Conservation (phyloP, 148 eudicot genomes). For the Selenicereus undatus region DNA sequence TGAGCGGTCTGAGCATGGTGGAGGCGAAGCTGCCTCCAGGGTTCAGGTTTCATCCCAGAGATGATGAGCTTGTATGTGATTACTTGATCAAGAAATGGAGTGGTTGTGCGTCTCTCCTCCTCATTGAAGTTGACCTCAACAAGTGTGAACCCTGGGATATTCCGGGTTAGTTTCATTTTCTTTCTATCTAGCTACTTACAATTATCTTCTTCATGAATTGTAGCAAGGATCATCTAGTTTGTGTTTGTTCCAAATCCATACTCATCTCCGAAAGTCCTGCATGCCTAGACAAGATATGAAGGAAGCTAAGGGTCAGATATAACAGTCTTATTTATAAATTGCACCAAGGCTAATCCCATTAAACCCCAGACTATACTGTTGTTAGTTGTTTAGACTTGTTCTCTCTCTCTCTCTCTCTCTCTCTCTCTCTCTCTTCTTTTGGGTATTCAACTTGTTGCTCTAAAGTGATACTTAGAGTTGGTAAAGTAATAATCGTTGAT, state of each 20-base stretch:
- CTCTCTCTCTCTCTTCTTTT: neutral
- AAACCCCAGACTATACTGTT: too few species aligned
- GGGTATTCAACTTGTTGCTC: neutral
- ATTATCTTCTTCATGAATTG: neutral
- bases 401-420: too few species aligned
- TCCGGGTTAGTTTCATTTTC: conserved; percentile 46
- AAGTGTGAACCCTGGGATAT: conserved; percentile 95
- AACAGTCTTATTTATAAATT: too few species aligned
- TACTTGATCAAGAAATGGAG: conserved; percentile 63
- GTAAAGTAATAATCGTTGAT: neutral
- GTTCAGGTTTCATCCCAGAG: conserved; percentile 85
- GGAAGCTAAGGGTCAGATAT: too few species aligned
- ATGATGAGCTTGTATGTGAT: conserved; percentile 87
- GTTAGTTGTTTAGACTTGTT: neutral
- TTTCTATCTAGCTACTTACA: neutral
- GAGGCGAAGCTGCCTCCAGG: conserved; percentile 87
- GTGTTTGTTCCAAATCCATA: too few species aligned
- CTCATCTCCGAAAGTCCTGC: too few species aligned
- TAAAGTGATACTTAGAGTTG: neutral
- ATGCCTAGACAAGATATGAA: too few species aligned
- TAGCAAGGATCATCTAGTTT: too few species aligned
- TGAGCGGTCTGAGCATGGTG: conserved; percentile 72
- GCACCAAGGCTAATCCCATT: too few species aligned
- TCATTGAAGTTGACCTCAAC: conserved; percentile 85
- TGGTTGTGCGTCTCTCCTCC: conserved; percentile 37